phyloP scores from a whole-genome alignment of 75 land plant genomes.

The Larix kaempferi region DNA sequence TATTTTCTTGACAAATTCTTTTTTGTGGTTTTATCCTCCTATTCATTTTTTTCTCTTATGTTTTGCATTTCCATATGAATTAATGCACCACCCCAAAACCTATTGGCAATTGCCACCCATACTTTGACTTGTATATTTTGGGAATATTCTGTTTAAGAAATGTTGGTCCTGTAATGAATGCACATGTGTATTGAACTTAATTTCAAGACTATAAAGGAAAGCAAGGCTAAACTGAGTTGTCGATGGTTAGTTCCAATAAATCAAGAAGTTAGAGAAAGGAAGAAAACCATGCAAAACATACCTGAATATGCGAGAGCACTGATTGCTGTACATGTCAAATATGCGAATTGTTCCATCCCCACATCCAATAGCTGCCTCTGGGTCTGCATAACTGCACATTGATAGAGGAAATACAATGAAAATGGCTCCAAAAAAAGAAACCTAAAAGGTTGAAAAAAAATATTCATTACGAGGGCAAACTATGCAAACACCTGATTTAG shows the following conservation, averaged over 20 bases:
- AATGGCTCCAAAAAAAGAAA: no score
- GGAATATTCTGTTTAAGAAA: not conserved
- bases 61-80: no score
- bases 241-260: not conserved
- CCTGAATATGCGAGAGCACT: slow-evolving; percentile 80
- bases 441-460: no score
- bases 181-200: not conserved
- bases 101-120: no score
- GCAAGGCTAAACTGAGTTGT: not conserved
- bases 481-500: no score
- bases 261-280: not conserved
- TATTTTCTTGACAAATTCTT: no score
- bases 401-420: no score
- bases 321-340: slow-evolving; percentile 89
- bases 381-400: slow-evolving; percentile 28
- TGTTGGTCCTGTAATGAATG: not conserved
- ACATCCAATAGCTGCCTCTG: slow-evolving; percentile 90
- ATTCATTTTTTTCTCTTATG: no score
- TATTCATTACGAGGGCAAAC: no score
- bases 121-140: not conserved
- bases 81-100: no score
- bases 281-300: slow-evolving; percentile 14
- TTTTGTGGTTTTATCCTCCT: no score
- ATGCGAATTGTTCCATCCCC: slow-evolving; percentile 83
- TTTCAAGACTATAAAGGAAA: not conserved